These are phyloP conservation scores for Allomyces javanicus DNA, from an alignment of 192 early-diverging fungal species.

Conservation along the genomic window DNA sequence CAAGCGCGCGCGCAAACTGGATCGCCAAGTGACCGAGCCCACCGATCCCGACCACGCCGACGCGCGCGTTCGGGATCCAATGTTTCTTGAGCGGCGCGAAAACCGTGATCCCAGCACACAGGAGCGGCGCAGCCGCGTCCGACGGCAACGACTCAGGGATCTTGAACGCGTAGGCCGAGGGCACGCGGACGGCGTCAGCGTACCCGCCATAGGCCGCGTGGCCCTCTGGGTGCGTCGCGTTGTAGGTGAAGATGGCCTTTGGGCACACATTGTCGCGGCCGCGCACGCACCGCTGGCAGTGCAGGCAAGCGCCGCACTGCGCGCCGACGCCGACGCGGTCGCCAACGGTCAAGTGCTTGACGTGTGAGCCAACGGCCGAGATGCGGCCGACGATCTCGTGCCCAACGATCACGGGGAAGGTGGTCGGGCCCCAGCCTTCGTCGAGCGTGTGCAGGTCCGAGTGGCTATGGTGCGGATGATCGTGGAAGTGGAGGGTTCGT, in stretches of 20 bases:
- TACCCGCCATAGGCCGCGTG: slow-evolving; percentile 31
- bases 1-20: slow-evolving; percentile 1
- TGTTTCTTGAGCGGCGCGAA: slow-evolving; percentile 45
- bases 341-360: slow-evolving; percentile 26
- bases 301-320: slow-evolving; percentile 33
- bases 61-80: slow-evolving; percentile 36
- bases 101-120: slow-evolving; percentile 66
- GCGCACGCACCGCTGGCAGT: slow-evolving; percentile 30
- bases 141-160: slow-evolving; percentile 28
- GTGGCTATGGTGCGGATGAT: slow-evolving; percentile 17
- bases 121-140: slow-evolving; percentile 42
- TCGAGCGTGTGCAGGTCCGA: slow-evolving; percentile 53
- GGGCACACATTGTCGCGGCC: slow-evolving; percentile 21
- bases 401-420: slow-evolving; percentile 30
- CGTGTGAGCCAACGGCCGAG: slow-evolving; percentile 33
- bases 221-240: slow-evolving; percentile 28
- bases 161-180: slow-evolving; percentile 38
- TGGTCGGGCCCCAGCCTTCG: slow-evolving; percentile 13
- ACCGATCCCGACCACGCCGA: slow-evolving; percentile 61
- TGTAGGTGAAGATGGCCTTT: slow-evolving; percentile 24
- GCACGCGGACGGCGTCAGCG: slow-evolving; percentile 38
- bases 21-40: slow-evolving; percentile 51
- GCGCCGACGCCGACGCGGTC: slow-evolving; percentile 49
- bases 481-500: too few species aligned
- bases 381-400: slow-evolving; percentile 52